Evolutionary conservation across 805 yeast species (phyloP).

Genomic region (Wickerhamomyces mucosus): DNA sequence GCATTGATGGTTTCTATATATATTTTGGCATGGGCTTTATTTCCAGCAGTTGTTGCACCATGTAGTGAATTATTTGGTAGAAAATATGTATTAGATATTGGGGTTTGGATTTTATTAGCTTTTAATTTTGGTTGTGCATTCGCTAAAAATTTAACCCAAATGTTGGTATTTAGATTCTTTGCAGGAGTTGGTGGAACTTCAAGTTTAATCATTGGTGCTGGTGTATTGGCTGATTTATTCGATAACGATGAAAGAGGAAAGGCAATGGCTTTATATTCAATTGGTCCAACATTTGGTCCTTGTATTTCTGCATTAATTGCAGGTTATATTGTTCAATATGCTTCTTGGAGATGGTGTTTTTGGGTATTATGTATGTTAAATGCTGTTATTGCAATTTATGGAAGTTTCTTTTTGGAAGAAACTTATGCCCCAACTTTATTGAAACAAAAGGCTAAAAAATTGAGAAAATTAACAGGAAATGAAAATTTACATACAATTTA

Average conservation of each 20-base stretch:
- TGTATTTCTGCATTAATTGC: slow-evolving; percentile 47
- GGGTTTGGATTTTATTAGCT: slow-evolving; percentile 37
- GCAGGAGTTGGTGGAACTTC: slow-evolving; percentile 65
- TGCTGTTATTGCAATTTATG: slow-evolving; percentile 35
- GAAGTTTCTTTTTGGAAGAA: slow-evolving; percentile 39
- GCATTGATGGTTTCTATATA: slow-evolving; percentile 47
- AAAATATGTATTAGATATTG: slow-evolving; percentile 36
- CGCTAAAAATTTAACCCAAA: slow-evolving; percentile 40
- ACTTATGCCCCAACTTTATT: slow-evolving; percentile 51
- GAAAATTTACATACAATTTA: slow-evolving; percentile 46
- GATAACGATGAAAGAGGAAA: slow-evolving; percentile 39
- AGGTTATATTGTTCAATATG: slow-evolving; percentile 43
- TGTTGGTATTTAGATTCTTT: slow-evolving; percentile 49
- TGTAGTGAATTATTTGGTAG: slow-evolving; percentile 53
- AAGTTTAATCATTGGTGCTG: slow-evolving; percentile 62
- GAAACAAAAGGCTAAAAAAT: slow-evolving; percentile 32
- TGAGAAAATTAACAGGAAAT: slow-evolving; percentile 48
- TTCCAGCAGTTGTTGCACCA: slow-evolving; percentile 55
- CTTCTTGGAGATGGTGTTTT: slow-evolving; percentile 57
- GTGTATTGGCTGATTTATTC: slow-evolving; percentile 54
- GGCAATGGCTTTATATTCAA: slow-evolving; percentile 46
- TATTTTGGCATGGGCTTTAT: slow-evolving; percentile 56
- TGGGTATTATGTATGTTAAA: slow-evolving; percentile 48
- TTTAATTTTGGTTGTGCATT: slow-evolving; percentile 55
- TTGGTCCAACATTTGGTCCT: slow-evolving; percentile 49